Percentiles rank a stretch among this genome's conserved stretches.
Conservation (phyloP, 2,329 filamentous ascomycete species). For the Orbilia blumenaviensis region DNA sequence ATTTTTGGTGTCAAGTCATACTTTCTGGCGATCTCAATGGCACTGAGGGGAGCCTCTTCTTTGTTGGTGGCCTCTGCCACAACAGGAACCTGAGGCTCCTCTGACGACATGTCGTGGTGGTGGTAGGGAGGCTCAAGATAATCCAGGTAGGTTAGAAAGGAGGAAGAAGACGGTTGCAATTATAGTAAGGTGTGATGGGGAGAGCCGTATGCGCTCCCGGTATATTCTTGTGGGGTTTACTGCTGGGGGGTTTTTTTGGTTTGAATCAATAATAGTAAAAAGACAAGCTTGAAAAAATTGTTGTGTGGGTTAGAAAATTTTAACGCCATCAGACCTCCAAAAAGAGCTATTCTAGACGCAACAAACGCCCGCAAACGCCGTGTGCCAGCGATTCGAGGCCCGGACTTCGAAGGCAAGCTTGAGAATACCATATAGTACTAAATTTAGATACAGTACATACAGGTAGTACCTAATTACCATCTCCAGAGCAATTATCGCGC, state of each 20-base stretch:
- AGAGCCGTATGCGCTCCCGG: slow-evolving; percentile 7
- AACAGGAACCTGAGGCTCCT: slow-evolving; percentile 22
- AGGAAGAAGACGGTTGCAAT: slow-evolving; percentile 53
- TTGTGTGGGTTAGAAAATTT: slow-evolving; percentile 52
- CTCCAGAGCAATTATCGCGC: not conserved
- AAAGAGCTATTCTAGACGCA: slow-evolving; percentile 25
- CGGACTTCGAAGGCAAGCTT: too few relatives aligned
- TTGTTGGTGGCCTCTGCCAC: slow-evolving; percentile 22
- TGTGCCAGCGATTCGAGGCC: not conserved
- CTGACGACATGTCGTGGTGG: slow-evolving; percentile 29
- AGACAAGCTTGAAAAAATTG: slow-evolving; percentile 40
- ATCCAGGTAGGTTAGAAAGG: slow-evolving; percentile 51
- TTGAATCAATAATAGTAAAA: slow-evolving; percentile 4
- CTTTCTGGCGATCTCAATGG: slow-evolving; percentile 61
- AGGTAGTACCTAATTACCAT: not conserved
- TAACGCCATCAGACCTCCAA: not conserved
- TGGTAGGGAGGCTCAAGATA: slow-evolving; percentile 48
- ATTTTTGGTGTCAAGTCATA: slow-evolving; percentile 87
- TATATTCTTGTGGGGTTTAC: slow-evolving; percentile 39
- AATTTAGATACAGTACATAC: not conserved
- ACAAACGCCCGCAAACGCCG: slow-evolving; percentile 22
- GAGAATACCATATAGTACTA: too few relatives aligned
- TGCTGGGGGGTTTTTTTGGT: slow-evolving; percentile 23
- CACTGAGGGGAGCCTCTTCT: slow-evolving; percentile 34
- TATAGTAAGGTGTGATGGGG: slow-evolving; percentile 50